These are phyloP conservation scores for Cystobasidium pallidum DNA, from an alignment of 1,284 basidiomycete species.

Conservation along the genomic window DNA sequence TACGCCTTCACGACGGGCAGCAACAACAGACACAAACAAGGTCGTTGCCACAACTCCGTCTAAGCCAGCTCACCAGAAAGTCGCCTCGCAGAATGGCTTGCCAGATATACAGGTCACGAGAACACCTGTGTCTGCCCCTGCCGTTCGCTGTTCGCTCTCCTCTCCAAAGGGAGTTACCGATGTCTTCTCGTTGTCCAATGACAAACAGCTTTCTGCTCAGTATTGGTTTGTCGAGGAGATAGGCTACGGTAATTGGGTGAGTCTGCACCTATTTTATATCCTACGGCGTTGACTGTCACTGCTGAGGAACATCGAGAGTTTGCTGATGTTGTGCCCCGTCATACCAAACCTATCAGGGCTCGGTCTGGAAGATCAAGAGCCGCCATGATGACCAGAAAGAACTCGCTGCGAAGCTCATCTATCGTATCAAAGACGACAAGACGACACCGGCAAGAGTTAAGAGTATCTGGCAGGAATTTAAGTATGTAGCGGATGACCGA, in stretches of 20 bases:
- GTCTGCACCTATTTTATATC: conserved; percentile 68
- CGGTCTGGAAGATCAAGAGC: conserved; percentile 50
- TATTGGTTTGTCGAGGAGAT: conserved; percentile 61
- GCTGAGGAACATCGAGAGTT: neutral
- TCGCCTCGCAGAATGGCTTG: conserved; percentile 4
- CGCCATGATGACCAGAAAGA: conserved; percentile 57
- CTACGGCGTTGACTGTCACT: conserved; percentile 62
- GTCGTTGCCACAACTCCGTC: neutral
- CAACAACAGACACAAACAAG: conserved; percentile 12
- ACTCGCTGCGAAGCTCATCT: conserved; percentile 87
- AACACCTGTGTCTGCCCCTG: neutral
- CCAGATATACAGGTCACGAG: neutral
- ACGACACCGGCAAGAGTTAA: conserved; percentile 83
- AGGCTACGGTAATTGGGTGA: conserved; percentile 85
- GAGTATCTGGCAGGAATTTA: conserved; percentile 61
- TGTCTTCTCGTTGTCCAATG: conserved; percentile 19
- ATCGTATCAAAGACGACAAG: conserved; percentile 69
- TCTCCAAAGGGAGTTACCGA: conserved; percentile 36
- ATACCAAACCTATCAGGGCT: conserved; percentile 37
- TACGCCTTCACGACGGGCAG: conserved; percentile 4
- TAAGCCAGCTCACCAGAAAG: conserved; percentile 1
- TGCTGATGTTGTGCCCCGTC: neutral
- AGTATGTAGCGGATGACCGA: conserved; percentile 32
- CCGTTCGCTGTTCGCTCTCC: neutral
- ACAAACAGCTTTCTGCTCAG: conserved; percentile 27